Percentiles rank a stretch among this genome's conserved stretches.
Evolutionary conservation across 2,329 filamentous ascomycete genomes (phyloP).

Genomic region (Phoma sp.): DNA sequence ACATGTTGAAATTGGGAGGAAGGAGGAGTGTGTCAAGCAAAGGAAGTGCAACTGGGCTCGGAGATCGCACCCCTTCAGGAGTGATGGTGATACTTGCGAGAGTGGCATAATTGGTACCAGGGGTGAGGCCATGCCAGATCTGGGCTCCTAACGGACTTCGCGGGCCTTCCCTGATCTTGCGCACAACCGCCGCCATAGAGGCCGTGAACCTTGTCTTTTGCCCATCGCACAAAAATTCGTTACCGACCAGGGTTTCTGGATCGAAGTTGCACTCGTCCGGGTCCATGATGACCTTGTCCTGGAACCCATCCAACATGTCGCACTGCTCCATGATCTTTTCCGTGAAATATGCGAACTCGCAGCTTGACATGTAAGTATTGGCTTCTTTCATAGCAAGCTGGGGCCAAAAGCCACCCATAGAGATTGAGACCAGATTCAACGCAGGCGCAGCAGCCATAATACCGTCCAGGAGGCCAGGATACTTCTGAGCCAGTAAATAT

Average conservation of each 20-base stretch:
- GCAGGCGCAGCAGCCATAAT: constrained; percentile 42
- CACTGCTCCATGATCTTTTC: constrained; percentile 27
- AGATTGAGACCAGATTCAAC: constrained; percentile 24
- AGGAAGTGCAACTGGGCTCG: background rate
- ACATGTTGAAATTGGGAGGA: constrained; percentile 14
- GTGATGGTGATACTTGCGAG: constrained; percentile 1
- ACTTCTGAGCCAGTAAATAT: constrained; percentile 40
- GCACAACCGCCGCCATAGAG: constrained; percentile 17
- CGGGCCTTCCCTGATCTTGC: background rate
- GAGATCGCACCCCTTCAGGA: background rate
- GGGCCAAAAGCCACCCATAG: constrained; percentile 30
- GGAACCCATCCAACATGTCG: constrained; percentile 34
- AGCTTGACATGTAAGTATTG: constrained; percentile 14
- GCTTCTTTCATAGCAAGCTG: constrained; percentile 38
- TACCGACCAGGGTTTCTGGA: constrained; percentile 19
- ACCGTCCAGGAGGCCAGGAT: constrained; percentile 38
- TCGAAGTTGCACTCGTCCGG: constrained; percentile 34
- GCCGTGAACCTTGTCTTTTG: constrained; percentile 15
- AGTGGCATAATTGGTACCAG: background rate
- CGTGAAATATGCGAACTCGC: constrained; percentile 32
- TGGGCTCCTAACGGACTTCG: background rate
- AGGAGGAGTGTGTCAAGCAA: constrained; percentile 5
- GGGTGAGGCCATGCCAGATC: constrained; percentile 7
- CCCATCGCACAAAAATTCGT: constrained; percentile 21
- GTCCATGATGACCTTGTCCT: constrained; percentile 42